These are phyloP conservation scores for Dothistroma pini DNA, from an alignment of 2,329 filamentous ascomycete species.

Conservation along the genomic window DNA sequence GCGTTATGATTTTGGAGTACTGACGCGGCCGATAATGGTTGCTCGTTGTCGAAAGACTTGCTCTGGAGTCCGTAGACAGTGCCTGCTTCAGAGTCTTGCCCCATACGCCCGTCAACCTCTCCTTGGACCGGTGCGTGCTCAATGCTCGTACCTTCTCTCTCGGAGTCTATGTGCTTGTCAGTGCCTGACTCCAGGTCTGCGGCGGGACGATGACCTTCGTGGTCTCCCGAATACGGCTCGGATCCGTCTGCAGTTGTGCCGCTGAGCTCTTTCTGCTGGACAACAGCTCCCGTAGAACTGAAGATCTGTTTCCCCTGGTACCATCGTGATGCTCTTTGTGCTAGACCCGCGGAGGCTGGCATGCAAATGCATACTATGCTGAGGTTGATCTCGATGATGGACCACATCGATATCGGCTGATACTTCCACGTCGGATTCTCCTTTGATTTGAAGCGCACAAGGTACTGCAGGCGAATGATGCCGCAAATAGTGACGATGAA, in stretches of 20 bases:
- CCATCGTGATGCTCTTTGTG: conserved; percentile 7
- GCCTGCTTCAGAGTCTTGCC: background rate
- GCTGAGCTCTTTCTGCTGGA: background rate
- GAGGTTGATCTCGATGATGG: conserved; percentile 15
- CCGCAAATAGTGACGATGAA: conserved; percentile 19
- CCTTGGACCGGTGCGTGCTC: conserved; percentile 5
- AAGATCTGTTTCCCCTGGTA: background rate
- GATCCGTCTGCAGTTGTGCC: background rate
- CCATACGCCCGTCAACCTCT: conserved; percentile 3
- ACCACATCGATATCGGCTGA: conserved; percentile 18
- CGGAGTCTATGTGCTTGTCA: background rate
- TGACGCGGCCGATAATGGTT: background rate
- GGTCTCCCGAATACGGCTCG: background rate
- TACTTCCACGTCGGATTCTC: conserved; percentile 16
- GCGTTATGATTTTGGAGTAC: background rate
- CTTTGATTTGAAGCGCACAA: conserved; percentile 5
- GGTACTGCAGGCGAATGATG: conserved; percentile 17
- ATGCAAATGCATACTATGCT: conserved; percentile 21
- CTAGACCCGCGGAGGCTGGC: conserved; percentile 13
- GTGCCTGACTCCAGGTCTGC: background rate
- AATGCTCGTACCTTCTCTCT: background rate
- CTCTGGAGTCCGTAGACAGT: background rate
- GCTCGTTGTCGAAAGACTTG: background rate
- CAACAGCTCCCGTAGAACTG: background rate
- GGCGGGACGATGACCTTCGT: background rate